These are phyloP conservation scores for Pseudohalonectria lignicola DNA, from an alignment of 2,329 filamentous ascomycete genomes.

Conservation along the genomic window DNA sequence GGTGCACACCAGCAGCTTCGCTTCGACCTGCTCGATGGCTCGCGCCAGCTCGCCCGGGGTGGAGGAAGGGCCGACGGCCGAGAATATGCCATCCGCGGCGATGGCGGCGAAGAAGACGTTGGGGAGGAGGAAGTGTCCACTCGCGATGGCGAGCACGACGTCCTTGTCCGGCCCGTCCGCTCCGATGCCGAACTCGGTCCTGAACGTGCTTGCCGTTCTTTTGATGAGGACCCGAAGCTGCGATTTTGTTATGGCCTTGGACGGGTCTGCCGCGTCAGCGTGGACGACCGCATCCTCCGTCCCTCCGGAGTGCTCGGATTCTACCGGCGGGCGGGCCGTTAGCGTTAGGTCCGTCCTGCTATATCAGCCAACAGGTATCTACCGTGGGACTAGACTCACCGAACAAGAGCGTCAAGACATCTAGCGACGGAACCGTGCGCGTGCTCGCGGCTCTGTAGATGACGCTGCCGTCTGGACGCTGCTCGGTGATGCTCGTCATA, in stretches of 20 bases:
- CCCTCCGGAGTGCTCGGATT: conserved; percentile 19
- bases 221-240: conserved; percentile 35
- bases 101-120: conserved; percentile 44
- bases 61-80: conserved; percentile 37
- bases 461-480: conserved; percentile 11
- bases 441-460: conserved; percentile 23
- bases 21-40: conserved; percentile 26
- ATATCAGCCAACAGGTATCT: conserved; percentile 1
- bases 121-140: conserved; percentile 43
- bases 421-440: conserved; percentile 24
- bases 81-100: conserved; percentile 48
- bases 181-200: conserved; percentile 40
- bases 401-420: conserved; percentile 31
- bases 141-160: conserved; percentile 44
- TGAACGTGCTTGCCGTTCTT: conserved; percentile 42
- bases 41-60: conserved; percentile 39
- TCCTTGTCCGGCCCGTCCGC: conserved; percentile 33
- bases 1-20: conserved; percentile 30
- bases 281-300: conserved; percentile 42
- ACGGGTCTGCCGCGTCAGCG: conserved; percentile 43
- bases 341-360: too few species aligned
- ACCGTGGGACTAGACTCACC: conserved; percentile 16
- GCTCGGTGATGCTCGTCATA: neutral
- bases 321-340: conserved; percentile 13
- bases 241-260: conserved; percentile 40